Base-by-base conservation (phyloP, 2,329 filamentous ascomycete genomes). In the Ceratocystis destructans region DNA sequence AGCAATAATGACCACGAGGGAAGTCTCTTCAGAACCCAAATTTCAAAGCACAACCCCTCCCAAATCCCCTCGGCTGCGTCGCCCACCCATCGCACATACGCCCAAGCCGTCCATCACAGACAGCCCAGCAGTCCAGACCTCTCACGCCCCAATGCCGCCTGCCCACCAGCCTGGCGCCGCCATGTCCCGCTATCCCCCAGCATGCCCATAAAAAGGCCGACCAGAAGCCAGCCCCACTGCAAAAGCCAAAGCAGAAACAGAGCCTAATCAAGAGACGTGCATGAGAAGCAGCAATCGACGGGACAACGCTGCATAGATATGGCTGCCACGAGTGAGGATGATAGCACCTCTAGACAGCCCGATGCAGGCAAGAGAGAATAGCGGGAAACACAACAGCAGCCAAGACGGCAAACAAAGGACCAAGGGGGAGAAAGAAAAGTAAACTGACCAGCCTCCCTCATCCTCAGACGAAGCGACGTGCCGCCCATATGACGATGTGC, bases 21-120 rank as follows among this genome's bases (percentile, higher is more conserved):
- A 67, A 67, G 64, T 61, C 25, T 68, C 70, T 70, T 75, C 74
- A 75, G 74, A 75, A 75, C 74, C 75, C 75, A 73, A 69, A 64
- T 74, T 61, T 76, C 67, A 74, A 75, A 76, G 74, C 75, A 76
- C 71, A 66, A 76, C 75, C 72, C 71, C 70, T 73, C 73, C 71
- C 73, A 71, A 73, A 69, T 69, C 69, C 69, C 67, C 37, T 69
- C 70, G 65, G 68, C 70, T 65, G 48, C 66, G 67, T 65, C 69
- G 67, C 31, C 50, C 41, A 33, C 66, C 46, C 62, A 61, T n/a
- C 62, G 53, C 53, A 57, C 61, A 67, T 17, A 33, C 57, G 63
- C 68, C 67, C 64, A 66, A 37, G 55, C 41, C 55, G 44, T 65
- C 64, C 64, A 65, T 65, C 62, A 65, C 64, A 65, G 64, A 65